Conservation (phyloP, 805 yeast genomes). For the Isabelozyma heimii region DNA sequence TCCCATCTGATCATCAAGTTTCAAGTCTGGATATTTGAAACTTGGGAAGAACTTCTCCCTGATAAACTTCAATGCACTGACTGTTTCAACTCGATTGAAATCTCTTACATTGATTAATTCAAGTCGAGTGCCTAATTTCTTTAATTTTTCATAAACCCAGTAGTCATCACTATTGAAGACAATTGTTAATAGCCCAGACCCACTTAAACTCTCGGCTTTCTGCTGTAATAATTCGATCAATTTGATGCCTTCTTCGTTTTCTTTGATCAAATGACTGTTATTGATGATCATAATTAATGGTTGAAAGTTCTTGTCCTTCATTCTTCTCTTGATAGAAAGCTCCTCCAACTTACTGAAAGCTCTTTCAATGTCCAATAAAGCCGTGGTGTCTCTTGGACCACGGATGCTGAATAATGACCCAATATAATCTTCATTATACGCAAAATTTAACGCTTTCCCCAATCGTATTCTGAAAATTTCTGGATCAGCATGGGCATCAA, state of each 20-base stretch:
- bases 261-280: constrained; percentile 70
- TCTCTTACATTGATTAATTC: constrained; percentile 72
- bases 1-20: constrained; percentile 38
- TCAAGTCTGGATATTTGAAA: constrained; percentile 32
- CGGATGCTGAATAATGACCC: constrained; percentile 77
- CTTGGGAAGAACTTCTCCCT: constrained; percentile 41
- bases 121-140: constrained; percentile 66
- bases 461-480: constrained; percentile 75
- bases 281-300: constrained; percentile 74
- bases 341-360: constrained; percentile 76
- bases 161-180: constrained; percentile 81
- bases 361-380: constrained; percentile 75
- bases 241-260: constrained; percentile 70
- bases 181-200: constrained; percentile 68
- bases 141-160: constrained; percentile 80
- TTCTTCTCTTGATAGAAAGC: constrained; percentile 55
- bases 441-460: constrained; percentile 72
- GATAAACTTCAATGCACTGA: constrained; percentile 51
- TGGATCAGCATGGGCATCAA: constrained; percentile 85
- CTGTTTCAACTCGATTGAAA: constrained; percentile 52
- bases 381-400: constrained; percentile 85
- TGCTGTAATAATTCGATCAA: constrained; percentile 76
- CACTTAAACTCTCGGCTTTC: constrained; percentile 75
- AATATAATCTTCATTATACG: constrained; percentile 76
- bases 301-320: constrained; percentile 30